Percentiles rank a stretch among this genome's conserved stretches.
Evolutionary conservation across 345 rosid species (phyloP).

Genomic region (rapeseed (Brassica napus)): Da-Ae NC_063443.1:13070501-13071000

Average conservation of each 20-base stretch:
- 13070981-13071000: constrained; percentile 82
- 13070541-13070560: constrained; percentile 75
- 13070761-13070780: constrained; percentile 58
- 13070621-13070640: constrained; percentile 29
- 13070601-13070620: not conserved
- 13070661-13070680: constrained; percentile 58
- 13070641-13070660: constrained; percentile 78
- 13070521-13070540: constrained; percentile 73
- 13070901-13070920: constrained; percentile 83
- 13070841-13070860: constrained; percentile 59
- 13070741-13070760: constrained; percentile 73
- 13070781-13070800: not conserved
- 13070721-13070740: constrained; percentile 66
- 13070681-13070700: constrained; percentile 70
- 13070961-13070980: constrained; percentile 51
- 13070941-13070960: constrained; percentile 64
- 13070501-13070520: constrained; percentile 59
- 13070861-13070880: constrained; percentile 57
- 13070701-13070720: constrained; percentile 62
- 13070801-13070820: not conserved
- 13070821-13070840: not conserved
- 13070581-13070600: not conserved
- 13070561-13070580: constrained; percentile 61
- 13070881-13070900: constrained; percentile 73
- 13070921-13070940: constrained; percentile 79